Evolutionary conservation across 2,329 filamentous ascomycete species (phyloP), one percentile per base, ranked within the genome.

Genomic region (Epichloe elymi): DNA sequence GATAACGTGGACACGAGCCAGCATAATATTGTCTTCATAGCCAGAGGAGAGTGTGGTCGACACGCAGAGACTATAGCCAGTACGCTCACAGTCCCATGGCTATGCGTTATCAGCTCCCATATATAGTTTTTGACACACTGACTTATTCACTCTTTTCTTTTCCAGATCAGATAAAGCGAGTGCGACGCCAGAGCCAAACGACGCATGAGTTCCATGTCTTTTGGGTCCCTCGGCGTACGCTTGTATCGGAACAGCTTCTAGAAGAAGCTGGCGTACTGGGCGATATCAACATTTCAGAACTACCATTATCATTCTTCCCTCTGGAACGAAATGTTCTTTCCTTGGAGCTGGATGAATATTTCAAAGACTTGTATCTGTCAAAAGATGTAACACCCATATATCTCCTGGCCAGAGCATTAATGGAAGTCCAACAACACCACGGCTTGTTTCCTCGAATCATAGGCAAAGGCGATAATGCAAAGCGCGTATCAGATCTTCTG

Each of bases 151-250:
- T 14, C 45, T 71, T 55, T 55, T 61, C 48, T 63, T 20, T 38
- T 52, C 37, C 40, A 96, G 91, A 87, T 59, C 89, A 97, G 72
- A 89, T 97, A 60, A 91, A 90, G 66, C 83, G 87, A 54, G 75
- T 97, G 53, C 88, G 91, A 61, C 85, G 85, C 62, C 88, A 93
- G 67, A 90, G 86, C 64, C 85, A 88, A 61, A 87, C 84, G 45
- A 87, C 89, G 58, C 93, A 98, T 77, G 91, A 98, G 60, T 95
- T 97, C 65, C 91, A 90, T 56, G 85, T 98, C 59, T 91, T 96
- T 65, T 97, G 93, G 87, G 86, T 95, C 41, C 91, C 94, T 5
- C 82, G 93, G 52, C 85, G 93, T 55, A 97, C 93, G 4, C 74
- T 95, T 50, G 85, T 97, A 50, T 93, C 88, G 58, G 89, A 97